Evolutionary conservation across 352 stramenopile species (phyloP).

Genomic region (Phytophthora fragariaefolia): DNA sequence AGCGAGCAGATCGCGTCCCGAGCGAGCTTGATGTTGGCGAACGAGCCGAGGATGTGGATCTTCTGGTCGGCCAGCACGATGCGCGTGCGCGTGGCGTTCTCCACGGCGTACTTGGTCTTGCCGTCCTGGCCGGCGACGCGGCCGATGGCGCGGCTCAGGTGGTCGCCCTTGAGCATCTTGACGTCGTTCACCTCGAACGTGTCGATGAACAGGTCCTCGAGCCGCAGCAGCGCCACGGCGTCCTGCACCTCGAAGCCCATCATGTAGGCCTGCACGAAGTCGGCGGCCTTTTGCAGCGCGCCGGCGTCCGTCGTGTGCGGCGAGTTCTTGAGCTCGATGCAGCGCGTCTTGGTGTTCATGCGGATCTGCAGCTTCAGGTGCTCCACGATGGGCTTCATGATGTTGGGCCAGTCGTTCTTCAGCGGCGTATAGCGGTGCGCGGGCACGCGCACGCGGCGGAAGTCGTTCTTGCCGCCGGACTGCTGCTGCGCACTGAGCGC

Average conservation of each 20-base stretch:
- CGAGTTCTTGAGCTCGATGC: constrained; percentile 98
- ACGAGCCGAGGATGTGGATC: constrained; percentile 99
- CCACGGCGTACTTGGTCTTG: constrained; percentile 99
- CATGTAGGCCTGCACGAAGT: constrained; percentile 99
- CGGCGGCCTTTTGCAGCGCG: constrained; percentile 96
- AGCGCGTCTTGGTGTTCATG: constrained; percentile 99
- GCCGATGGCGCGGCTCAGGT: constrained; percentile 98
- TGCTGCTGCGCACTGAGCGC: constrained; percentile 79
- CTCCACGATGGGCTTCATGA: constrained; percentile 98
- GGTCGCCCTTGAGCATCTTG: constrained; percentile 98
- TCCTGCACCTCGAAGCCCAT: constrained; percentile 99
- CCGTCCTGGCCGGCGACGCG: constrained; percentile 98
- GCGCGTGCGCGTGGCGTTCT: constrained; percentile 99
- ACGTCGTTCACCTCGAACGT: constrained; percentile 99
- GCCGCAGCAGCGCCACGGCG: constrained; percentile 96
- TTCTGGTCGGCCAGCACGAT: constrained; percentile 99
- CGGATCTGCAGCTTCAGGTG: constrained; percentile 98
- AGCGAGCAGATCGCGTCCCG: constrained; percentile 90
- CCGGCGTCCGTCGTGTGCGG: constrained; percentile 93
- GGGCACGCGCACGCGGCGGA: constrained; percentile 96
- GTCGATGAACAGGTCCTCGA: constrained; percentile 99
- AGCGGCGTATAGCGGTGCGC: constrained; percentile 98
- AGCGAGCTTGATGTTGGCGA: constrained; percentile 99
- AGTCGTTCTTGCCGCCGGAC: constrained; percentile 93
- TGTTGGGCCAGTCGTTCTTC: constrained; percentile 98